phyloP scores from a whole-genome alignment of 2,329 filamentous ascomycete species.

The Nemania bipapillata region DNA sequence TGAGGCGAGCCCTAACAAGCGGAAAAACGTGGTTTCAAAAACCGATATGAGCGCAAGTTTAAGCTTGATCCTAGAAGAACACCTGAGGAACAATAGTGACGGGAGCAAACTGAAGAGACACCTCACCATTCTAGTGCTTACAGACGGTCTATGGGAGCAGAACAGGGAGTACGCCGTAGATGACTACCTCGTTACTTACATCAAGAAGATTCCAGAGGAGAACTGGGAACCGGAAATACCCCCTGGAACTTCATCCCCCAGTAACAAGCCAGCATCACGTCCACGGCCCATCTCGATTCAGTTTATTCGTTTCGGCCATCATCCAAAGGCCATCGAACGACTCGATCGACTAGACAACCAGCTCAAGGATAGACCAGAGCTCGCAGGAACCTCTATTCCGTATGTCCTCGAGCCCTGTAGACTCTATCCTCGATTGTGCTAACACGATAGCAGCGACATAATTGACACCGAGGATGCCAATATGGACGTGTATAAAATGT shows the following conservation, averaged over 20 bases:
- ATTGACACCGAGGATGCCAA: slow-evolving; percentile 46
- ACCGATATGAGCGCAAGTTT: slow-evolving; percentile 26
- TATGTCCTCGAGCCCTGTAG: slow-evolving; percentile 20
- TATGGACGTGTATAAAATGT: slow-evolving; percentile 50
- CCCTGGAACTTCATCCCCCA: neutral
- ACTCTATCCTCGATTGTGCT: neutral
- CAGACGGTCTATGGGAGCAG: slow-evolving; percentile 31
- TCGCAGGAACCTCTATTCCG: slow-evolving; percentile 27
- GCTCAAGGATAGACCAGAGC: slow-evolving; percentile 29
- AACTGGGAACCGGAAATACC: slow-evolving; percentile 20
- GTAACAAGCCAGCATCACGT: slow-evolving; percentile 12
- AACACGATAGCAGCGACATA: slow-evolving; percentile 40
- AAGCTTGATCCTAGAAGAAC: slow-evolving; percentile 17
- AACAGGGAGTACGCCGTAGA: slow-evolving; percentile 23
- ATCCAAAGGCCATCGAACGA: slow-evolving; percentile 37
- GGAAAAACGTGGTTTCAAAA: neutral
- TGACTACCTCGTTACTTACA: slow-evolving; percentile 17
- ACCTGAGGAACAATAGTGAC: slow-evolving; percentile 24
- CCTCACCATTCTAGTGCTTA: slow-evolving; percentile 38
- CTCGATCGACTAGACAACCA: slow-evolving; percentile 39
- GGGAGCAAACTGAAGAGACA: slow-evolving; percentile 21
- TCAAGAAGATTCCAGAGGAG: slow-evolving; percentile 19
- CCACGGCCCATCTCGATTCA: slow-evolving; percentile 47
- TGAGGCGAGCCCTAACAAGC: slow-evolving; percentile 11
- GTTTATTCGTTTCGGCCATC: slow-evolving; percentile 49